Percentiles rank a stretch among this genome's conserved stretches.
Evolutionary conservation across 1,284 basidiomycete species (phyloP).

Genomic region (Porodaedalea pini): DNA sequence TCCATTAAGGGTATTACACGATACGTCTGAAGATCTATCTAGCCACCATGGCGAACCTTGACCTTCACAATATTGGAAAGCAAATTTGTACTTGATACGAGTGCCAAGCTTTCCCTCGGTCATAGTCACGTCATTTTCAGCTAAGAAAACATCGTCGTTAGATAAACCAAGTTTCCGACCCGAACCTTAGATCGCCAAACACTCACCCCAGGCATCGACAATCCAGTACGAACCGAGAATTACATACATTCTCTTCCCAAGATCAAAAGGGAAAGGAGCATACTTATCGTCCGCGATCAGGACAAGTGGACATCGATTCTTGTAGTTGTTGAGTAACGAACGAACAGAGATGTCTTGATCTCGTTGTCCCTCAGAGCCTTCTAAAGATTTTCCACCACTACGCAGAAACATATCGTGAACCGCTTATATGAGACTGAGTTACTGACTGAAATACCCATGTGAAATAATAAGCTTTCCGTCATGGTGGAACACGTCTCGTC

Average conservation of each 20-base stretch:
- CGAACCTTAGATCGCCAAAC: background rate
- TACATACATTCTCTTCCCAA: constrained; percentile 58
- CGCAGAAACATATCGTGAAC: background rate
- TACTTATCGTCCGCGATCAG: constrained; percentile 73
- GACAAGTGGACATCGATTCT: constrained; percentile 50
- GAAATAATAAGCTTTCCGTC: constrained; percentile 70
- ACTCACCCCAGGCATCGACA: constrained; percentile 63
- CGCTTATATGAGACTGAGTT: background rate
- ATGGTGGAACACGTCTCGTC: constrained; percentile 63
- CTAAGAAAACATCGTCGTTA: constrained; percentile 37
- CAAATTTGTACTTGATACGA: constrained; percentile 72
- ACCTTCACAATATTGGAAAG: constrained; percentile 72
- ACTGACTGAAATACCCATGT: constrained; percentile 52
- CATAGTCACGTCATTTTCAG: constrained; percentile 54
- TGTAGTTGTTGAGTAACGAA: constrained; percentile 56
- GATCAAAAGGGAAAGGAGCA: constrained; percentile 63
- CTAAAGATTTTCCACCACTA: constrained; percentile 58
- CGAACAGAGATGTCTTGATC: constrained; percentile 65
- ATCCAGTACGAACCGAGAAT: constrained; percentile 73
- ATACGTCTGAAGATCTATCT: too few species aligned
- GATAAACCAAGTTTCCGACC: background rate
- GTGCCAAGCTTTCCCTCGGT: constrained; percentile 37
- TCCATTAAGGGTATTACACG: too few species aligned
- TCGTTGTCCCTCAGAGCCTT: constrained; percentile 54
- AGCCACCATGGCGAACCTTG: constrained; percentile 46